phyloP scores from a whole-genome alignment of 2,329 filamentous ascomycete species.

The Botrytis elliptica region DNA sequence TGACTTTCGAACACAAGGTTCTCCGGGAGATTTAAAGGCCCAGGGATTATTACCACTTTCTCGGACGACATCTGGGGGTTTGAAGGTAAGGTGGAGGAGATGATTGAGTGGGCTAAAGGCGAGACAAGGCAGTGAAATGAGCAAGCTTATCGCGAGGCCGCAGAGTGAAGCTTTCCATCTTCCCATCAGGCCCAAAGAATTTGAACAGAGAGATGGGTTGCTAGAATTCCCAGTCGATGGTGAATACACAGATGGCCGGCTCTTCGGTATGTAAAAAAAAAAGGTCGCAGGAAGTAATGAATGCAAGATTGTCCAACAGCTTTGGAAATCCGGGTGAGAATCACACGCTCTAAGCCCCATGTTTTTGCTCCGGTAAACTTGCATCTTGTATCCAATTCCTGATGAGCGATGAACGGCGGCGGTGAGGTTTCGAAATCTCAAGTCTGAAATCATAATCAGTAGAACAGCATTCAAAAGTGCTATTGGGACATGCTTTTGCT shows the following conservation, averaged over 20 bases:
- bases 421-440: not conserved
- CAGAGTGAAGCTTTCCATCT: not conserved
- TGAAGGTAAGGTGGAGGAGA: not conserved
- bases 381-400: not conserved
- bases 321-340: not conserved
- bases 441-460: not conserved
- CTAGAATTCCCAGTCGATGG: not conserved
- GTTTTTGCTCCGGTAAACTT: not conserved
- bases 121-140: not conserved
- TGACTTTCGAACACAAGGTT: not conserved
- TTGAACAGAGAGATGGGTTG: not conserved
- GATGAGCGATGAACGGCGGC: not conserved
- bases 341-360: not conserved
- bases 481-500: not conserved
- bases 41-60: not conserved
- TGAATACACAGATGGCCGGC: not conserved
- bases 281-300: not conserved
- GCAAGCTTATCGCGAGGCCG: not conserved
- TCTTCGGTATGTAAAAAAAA: not conserved
- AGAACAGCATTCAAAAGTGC: not conserved
- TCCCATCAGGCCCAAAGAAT: not conserved
- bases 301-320: not conserved
- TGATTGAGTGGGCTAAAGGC: not conserved
- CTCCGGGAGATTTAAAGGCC: not conserved
- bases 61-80: not conserved